Conservation (phyloP, 306 rosid genomes). For the Rosa lucieae region DNA sequence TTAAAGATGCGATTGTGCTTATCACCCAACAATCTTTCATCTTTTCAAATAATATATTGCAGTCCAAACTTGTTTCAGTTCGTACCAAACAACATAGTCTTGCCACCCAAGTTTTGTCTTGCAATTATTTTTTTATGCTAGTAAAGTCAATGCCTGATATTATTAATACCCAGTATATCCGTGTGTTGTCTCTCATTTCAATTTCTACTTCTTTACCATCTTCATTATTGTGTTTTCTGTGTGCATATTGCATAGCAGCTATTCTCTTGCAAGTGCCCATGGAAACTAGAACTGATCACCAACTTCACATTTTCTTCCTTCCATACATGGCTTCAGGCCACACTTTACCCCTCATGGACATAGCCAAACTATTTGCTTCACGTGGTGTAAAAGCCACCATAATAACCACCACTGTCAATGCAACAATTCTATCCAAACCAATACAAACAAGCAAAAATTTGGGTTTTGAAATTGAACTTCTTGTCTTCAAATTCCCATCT, state of each 20-base stretch:
- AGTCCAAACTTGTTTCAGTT: background rate
- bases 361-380: constrained; percentile 24
- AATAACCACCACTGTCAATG: constrained; percentile 20
- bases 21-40: background rate
- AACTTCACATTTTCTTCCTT: constrained; percentile 21
- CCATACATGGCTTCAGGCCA: constrained; percentile 20
- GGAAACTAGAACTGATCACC: background rate
- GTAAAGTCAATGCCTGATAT: background rate
- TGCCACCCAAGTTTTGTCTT: background rate
- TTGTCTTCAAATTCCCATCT: constrained; percentile 8
- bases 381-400: constrained; percentile 25
- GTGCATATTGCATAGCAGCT: background rate
- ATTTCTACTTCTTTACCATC: background rate
- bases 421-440: background rate
- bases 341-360: constrained; percentile 26
- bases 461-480: background rate
- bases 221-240: background rate
- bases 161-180: background rate
- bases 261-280: background rate
- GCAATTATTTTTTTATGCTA: background rate
- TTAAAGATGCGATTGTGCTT: background rate
- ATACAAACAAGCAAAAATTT: background rate
- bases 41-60: background rate
- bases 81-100: background rate
- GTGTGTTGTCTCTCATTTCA: background rate